phyloP scores from a whole-genome alignment of 2,329 filamentous ascomycete genomes.

The Ophiosphaerella herpotricha region DNA sequence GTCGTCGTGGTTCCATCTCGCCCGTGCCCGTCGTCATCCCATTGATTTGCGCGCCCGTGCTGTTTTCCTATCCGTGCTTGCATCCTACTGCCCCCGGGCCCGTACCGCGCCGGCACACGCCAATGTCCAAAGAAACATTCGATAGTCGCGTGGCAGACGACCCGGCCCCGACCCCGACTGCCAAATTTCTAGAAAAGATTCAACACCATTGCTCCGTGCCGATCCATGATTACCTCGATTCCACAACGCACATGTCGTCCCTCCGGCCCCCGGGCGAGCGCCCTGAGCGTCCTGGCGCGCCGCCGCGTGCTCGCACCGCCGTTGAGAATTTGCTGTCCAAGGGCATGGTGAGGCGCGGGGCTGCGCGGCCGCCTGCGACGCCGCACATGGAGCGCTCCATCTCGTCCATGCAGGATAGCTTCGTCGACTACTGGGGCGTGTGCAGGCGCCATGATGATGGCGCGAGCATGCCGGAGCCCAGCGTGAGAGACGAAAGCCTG shows the following conservation, averaged over 20 bases:
- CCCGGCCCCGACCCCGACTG: not conserved
- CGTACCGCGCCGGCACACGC: not conserved
- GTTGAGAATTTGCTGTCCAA: slow-evolving; percentile 37
- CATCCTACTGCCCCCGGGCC: no score
- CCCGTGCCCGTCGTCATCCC: no score
- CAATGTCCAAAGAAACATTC: not conserved
- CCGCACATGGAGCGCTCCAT: slow-evolving; percentile 37
- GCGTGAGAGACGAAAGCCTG: slow-evolving; percentile 25
- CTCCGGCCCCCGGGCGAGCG: slow-evolving; percentile 13
- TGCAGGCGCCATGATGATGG: slow-evolving; percentile 16
- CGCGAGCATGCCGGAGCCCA: slow-evolving; percentile 13
- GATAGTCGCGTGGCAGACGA: not conserved
- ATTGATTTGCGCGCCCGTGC: no score
- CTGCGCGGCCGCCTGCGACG: slow-evolving; percentile 23
- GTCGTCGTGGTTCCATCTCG: no score
- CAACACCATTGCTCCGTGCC: not conserved
- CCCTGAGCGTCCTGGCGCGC: slow-evolving; percentile 20
- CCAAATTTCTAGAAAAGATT: not conserved
- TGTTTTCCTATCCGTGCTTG: no score
- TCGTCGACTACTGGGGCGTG: slow-evolving; percentile 34
- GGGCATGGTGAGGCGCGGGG: slow-evolving; percentile 28
- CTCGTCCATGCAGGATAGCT: slow-evolving; percentile 43
- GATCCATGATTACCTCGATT: not conserved
- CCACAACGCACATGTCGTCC: slow-evolving; percentile 11
- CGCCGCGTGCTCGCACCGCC: slow-evolving; percentile 23